A percentile compares a stretch with the other conserved stretches of the same genome.
phyloP scores from a whole-genome alignment of 2,329 filamentous ascomycete genomes.

The Remersonia thermophila region DNA sequence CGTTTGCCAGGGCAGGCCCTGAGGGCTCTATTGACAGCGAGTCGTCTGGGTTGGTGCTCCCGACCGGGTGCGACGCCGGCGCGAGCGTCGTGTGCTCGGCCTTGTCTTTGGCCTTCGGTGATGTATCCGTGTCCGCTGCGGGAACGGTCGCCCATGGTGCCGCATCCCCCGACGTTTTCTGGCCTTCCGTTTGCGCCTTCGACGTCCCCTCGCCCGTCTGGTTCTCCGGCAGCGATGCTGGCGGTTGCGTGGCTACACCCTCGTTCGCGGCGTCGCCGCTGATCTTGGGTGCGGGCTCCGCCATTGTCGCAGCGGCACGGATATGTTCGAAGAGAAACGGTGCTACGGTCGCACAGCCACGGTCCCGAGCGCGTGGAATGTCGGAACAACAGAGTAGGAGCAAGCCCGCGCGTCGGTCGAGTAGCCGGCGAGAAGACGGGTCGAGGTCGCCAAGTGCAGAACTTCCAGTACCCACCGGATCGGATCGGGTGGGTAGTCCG shows the following conservation, averaged over 20 bases:
- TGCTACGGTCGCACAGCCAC: neutral
- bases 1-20: neutral
- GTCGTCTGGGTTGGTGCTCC: conserved; percentile 18
- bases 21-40: conserved; percentile 24
- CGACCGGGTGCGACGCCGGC: conserved; percentile 8
- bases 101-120: conserved; percentile 20
- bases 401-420: no score
- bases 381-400: neutral
- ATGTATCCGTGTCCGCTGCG: conserved; percentile 2
- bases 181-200: neutral
- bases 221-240: conserved; percentile 4
- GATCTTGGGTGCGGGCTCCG: conserved; percentile 5
- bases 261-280: conserved; percentile 3
- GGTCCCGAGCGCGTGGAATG: no score
- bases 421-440: no score
- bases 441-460: no score
- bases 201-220: conserved; percentile 1
- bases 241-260: conserved; percentile 1
- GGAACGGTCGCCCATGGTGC: conserved; percentile 4
- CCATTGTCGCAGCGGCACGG: conserved; percentile 6
- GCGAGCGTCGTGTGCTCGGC: conserved; percentile 12
- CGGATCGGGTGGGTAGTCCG: conserved; percentile 3
- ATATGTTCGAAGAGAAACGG: neutral
- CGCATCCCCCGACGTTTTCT: conserved; percentile 1
- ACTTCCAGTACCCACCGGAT: no score